phyloP scores from a whole-genome alignment of 495 filamentous ascomycete genomes.

The Friedmanniomyces endolithicus region DNA sequence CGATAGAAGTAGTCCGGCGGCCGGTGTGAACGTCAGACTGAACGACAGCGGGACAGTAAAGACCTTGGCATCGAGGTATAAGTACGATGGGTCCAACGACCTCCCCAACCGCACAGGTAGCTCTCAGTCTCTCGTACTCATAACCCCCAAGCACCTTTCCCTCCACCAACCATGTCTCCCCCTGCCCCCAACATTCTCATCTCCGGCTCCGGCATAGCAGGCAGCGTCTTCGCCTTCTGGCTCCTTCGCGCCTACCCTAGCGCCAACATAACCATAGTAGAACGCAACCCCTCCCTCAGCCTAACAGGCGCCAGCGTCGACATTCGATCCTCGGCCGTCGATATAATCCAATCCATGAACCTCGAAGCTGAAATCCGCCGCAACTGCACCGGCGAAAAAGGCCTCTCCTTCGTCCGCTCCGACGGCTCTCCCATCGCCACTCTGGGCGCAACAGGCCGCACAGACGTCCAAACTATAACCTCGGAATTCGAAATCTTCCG shows the following conservation, averaged over 20 bases:
- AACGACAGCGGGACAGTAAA: too few species aligned
- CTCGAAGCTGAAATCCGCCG: slow-evolving; percentile 17
- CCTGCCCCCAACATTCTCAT: slow-evolving; percentile 14
- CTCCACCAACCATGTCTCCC: slow-evolving; percentile 3
- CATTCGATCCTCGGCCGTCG: slow-evolving; percentile 20
- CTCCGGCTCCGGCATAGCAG: slow-evolving; percentile 16
- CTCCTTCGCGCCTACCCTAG: slow-evolving; percentile 7
- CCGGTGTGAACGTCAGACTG: too few species aligned
- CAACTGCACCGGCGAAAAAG: slow-evolving; percentile 20
- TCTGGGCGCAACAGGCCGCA: slow-evolving; percentile 12
- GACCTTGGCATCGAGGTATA: too few species aligned
- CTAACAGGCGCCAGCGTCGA: slow-evolving; percentile 22
- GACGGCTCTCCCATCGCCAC: slow-evolving; percentile 14
- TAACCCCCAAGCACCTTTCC: too few species aligned
- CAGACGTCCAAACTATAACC: slow-evolving; percentile 12
- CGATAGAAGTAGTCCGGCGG: too few species aligned
- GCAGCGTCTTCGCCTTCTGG: slow-evolving; percentile 19
- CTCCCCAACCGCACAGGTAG: too few species aligned
- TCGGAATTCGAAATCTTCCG: slow-evolving; percentile 23
- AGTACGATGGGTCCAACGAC: too few species aligned
- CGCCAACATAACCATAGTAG: slow-evolving; percentile 21
- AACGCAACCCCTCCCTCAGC: slow-evolving; percentile 19
- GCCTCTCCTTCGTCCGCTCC: slow-evolving; percentile 10
- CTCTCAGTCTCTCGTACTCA: too few species aligned
- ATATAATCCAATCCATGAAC: slow-evolving; percentile 20